These are phyloP conservation scores for Sungouiella blattae DNA, from an alignment of 805 yeast species.

Conservation along the genomic window DNA sequence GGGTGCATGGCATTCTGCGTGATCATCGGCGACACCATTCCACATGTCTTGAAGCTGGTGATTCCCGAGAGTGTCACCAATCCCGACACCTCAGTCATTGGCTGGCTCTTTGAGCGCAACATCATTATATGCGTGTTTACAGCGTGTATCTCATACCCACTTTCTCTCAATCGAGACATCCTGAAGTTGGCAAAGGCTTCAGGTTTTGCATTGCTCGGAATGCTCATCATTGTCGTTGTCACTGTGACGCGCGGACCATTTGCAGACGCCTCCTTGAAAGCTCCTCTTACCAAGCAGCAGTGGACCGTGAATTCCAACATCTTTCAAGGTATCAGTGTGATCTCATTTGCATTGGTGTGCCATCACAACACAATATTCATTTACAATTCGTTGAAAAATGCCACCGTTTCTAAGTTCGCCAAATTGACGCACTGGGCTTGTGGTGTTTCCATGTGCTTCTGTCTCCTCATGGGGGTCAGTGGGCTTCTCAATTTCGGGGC, in stretches of 20 bases:
- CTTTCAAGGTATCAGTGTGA: conserved; percentile 90
- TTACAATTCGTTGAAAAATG: conserved; percentile 74
- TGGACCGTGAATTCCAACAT: conserved; percentile 60
- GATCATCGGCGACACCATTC: conserved; percentile 92
- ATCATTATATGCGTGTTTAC: conserved; percentile 70
- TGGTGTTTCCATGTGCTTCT: conserved; percentile 72
- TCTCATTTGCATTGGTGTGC: conserved; percentile 92
- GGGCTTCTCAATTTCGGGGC: conserved; percentile 77
- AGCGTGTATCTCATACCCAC: conserved; percentile 72
- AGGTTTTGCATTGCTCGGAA: conserved; percentile 79
- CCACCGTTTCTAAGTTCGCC: conserved; percentile 73
- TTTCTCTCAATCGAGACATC: conserved; percentile 76
- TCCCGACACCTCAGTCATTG: conserved; percentile 26
- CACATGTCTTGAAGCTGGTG: conserved; percentile 75
- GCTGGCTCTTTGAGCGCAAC: conserved; percentile 61
- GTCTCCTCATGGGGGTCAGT: conserved; percentile 71
- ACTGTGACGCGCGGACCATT: conserved; percentile 74
- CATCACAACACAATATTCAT: conserved; percentile 93
- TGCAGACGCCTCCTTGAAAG: conserved; percentile 45
- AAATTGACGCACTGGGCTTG: conserved; percentile 82
- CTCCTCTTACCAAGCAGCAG: conserved; percentile 40
- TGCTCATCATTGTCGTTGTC: conserved; percentile 72
- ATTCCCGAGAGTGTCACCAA: conserved; percentile 45
- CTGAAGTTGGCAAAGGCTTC: conserved; percentile 83
- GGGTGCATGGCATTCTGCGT: conserved; percentile 93